Evolutionary conservation across 1,284 basidiomycete species (phyloP), one percentile per base, ranked within the genome.

Genomic region (Puccinia triticina): DNA sequence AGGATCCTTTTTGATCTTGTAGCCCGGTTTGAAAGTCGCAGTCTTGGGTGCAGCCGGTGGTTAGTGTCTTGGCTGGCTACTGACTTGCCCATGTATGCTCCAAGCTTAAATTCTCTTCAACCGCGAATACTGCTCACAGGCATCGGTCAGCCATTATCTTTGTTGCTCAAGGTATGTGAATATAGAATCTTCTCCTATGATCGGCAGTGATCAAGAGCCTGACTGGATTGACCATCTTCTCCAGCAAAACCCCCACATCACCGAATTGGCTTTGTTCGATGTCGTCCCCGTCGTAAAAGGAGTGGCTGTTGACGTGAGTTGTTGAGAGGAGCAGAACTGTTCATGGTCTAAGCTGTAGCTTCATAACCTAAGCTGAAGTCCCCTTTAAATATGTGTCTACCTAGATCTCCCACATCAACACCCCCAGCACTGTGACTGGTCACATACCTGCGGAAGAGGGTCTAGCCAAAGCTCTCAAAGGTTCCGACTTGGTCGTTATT

Each of bases 401-500:
- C n/a, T 61, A 81, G 77, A 82, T 87, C 75, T 84, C 85, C 89
- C 96, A 98, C 89, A 92, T 99, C 86, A 95, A 97, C 88, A 93
- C 94, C 83, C 90, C 90, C 57, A 93, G 94, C 87, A 91, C 93
- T 89, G 94, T 94, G 83, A 79, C 90, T 81, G 94, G 94, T 83
- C 96, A 92, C 87, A 89, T 92, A 77, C 86, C 87, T 46, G 90
- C 89, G 84, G 91, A 92, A 77, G 93, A 94, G 88, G 91, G 94
- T 87, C 91, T 97, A 86, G 93, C 94, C 87, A 90, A 92, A 85
- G 94, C 95, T 32, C 90, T 97, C 83, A 91, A 93, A 84, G 94
- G 92, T 85, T 92, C 91, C 84, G 90, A 96, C 88, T 92, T 99
- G 84, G 92, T 99, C 85, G 93, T 99, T 85, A 97, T 98, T 88